phyloP scores from a whole-genome alignment of 148 eudicot genomes.

The Cornus florida region DNA sequence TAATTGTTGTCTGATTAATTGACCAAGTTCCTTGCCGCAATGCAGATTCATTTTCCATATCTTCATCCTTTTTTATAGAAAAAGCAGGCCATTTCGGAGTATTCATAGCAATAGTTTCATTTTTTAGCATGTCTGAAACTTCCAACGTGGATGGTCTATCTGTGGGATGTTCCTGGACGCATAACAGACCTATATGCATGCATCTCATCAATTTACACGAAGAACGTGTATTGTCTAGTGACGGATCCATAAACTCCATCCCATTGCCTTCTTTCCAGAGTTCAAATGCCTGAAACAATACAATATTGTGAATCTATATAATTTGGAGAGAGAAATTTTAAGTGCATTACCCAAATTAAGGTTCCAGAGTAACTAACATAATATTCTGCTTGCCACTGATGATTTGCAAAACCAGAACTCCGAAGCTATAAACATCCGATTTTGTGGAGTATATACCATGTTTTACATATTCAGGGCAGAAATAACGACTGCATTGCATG shows the following conservation, averaged over 20 bases:
- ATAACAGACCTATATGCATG: conserved; percentile 36
- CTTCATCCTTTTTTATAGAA: not conserved
- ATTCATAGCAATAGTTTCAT: conserved; percentile 18
- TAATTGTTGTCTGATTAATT: conserved; percentile 2
- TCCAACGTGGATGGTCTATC: conserved; percentile 49
- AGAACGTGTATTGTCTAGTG: conserved; percentile 21
- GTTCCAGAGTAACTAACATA: conserved; percentile 23
- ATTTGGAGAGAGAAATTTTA: not conserved
- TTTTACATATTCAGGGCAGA: conserved; percentile 44
- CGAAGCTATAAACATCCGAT: conserved; percentile 41
- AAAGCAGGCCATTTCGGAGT: conserved; percentile 30
- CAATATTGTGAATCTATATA: not conserved
- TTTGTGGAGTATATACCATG: conserved; percentile 40
- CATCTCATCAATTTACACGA: conserved; percentile 24
- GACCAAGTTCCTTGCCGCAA: conserved; percentile 9
- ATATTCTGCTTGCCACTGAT: conserved; percentile 35
- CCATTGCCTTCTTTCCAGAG: conserved; percentile 27
- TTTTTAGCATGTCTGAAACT: conserved; percentile 36
- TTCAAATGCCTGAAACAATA: conserved; percentile 37
- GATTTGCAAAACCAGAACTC: conserved; percentile 40
- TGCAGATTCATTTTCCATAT: not conserved
- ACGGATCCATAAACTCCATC: conserved; percentile 33
- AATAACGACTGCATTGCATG: conserved; percentile 29
- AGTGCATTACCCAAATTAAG: too few relatives aligned
- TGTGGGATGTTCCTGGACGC: conserved; percentile 35